Percentiles rank a stretch among this genome's conserved stretches.
These are phyloP conservation scores for Darksidea phi DNA, from an alignment of 495 filamentous ascomycete genomes.

Conservation along the genomic window DNA sequence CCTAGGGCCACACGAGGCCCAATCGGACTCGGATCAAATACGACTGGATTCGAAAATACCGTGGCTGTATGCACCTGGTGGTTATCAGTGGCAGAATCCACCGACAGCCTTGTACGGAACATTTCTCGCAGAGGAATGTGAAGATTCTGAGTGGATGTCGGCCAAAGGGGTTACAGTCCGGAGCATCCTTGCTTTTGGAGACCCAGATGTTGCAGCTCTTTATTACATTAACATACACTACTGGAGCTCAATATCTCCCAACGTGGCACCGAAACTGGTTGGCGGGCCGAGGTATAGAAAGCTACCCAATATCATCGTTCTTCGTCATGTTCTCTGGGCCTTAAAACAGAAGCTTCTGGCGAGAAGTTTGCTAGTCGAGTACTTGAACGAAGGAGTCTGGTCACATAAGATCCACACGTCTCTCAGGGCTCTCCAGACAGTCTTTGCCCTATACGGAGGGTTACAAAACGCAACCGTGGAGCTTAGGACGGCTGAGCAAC, in stretches of 20 bases:
- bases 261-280: not conserved
- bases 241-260: not conserved
- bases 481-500: not conserved
- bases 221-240: not conserved
- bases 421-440: not conserved
- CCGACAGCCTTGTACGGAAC: not conserved
- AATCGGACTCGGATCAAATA: not conserved
- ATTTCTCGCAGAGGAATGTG: not conserved
- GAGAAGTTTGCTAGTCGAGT: not conserved
- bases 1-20: not conserved
- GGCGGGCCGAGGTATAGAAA: not conserved
- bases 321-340: not conserved
- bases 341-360: not conserved
- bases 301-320: not conserved
- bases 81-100: not conserved
- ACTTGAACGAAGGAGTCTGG: not conserved
- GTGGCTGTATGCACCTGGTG: not conserved
- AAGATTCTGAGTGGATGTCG: not conserved
- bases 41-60: not conserved
- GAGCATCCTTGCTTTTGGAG: not conserved
- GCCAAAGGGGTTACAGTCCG: not conserved
- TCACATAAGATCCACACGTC: not conserved
- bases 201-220: not conserved
- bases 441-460: not conserved
- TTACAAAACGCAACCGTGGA: not conserved